Evolutionary conservation across 179 eudicot genomes (phyloP), one percentile per base, ranked within the genome.

Genomic region (Beta lomatogona): DNA sequence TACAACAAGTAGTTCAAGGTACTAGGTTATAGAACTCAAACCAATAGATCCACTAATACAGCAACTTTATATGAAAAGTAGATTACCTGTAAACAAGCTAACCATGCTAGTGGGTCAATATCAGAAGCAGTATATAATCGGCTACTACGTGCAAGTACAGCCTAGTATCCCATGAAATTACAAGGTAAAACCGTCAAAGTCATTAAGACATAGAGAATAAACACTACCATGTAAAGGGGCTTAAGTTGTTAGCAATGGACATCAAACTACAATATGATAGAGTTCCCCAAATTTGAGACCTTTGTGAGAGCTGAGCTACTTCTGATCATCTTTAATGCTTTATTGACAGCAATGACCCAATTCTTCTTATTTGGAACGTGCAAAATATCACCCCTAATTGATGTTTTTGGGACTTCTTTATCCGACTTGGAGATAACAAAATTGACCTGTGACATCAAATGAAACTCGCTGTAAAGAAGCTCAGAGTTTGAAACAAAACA

Each of bases 121-220:
- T 91, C 94, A 54, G 87, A 81, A 4, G 90, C 60, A 15, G 98
- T 91, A 72, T 86, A 73, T 53, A 96, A 89, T 83, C 91, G 89
- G 91, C 93, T 94, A 85, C 99, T 91, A 77, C 99, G 98, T 70
- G 99, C 99, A 86, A 96, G 96, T 77, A 96, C 99, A 84, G 89
- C 98, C 99, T 95, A 85, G 68, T 55, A 73, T 84, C 60, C 58
- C 52, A 79, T 28, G 28, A 71, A 21, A 71, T 48, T 55, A 73
- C 69, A 65, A 76, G 46, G 14, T 14, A 55, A 7, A 57, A 48
- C 52, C 52, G 52, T 48, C 0, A 48, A 48, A 80, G 57, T 18
- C 65, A 64, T 14, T 36, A 58, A 21, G 22, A 45, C 70, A 31
- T 25, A 14, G 28, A 31, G 36, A 22, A 9, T 15, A 72, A 76